Evolutionary conservation across 2,329 filamentous ascomycete genomes (phyloP).

Genomic region (Gliomastix tumulicola): DNA sequence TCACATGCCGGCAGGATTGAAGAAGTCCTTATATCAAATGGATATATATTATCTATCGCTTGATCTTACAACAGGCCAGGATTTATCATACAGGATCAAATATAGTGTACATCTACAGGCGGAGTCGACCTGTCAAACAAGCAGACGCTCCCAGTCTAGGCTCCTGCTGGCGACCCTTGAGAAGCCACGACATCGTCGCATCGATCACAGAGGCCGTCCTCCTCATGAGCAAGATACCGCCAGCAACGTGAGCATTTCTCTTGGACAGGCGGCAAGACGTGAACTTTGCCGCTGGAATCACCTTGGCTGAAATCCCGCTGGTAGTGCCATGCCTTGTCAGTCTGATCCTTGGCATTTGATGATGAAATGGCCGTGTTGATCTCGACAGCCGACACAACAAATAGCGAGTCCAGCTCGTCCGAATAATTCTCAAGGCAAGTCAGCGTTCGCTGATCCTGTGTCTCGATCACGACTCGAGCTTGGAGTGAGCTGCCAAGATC

Average conservation of each 20-base stretch:
- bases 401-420: slow-evolving; percentile 54
- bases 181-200: slow-evolving; percentile 59
- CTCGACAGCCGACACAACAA: slow-evolving; percentile 61
- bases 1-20: no score
- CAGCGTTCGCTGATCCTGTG: slow-evolving; percentile 6
- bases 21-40: no score
- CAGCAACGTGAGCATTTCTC: slow-evolving; percentile 85
- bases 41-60: no score
- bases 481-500: slow-evolving; percentile 75
- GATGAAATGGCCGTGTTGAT: no score
- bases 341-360: slow-evolving; percentile 15
- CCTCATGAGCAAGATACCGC: slow-evolving; percentile 67
- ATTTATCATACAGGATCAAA: no score
- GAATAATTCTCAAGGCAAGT: slow-evolving; percentile 28
- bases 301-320: slow-evolving; percentile 32
- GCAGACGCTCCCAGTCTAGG: no score
- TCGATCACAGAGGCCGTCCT: slow-evolving; percentile 62
- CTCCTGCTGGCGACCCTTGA: not conserved
- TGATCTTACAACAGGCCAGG: no score
- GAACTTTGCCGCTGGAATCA: slow-evolving; percentile 26
- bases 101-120: no score
- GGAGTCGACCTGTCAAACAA: no score
- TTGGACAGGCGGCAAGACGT: slow-evolving; percentile 39
- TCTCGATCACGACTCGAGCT: slow-evolving; percentile 25
- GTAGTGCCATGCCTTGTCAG: slow-evolving; percentile 30